Conservation (phyloP, 2,329 filamentous ascomycete species). For the Fusarium buxicola region DNA sequence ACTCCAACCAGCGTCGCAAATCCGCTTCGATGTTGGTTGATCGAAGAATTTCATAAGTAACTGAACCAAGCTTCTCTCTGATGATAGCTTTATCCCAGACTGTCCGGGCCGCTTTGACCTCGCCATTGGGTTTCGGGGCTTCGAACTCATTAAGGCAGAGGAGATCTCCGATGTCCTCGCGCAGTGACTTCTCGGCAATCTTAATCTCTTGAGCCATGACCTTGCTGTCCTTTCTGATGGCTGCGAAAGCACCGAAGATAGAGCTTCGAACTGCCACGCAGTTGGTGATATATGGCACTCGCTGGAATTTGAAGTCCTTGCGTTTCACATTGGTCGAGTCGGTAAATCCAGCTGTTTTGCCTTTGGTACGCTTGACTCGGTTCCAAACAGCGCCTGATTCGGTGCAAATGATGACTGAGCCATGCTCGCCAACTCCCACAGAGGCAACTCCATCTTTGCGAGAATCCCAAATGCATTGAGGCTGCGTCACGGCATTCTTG, state of each 20-base stretch:
- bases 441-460: constrained; percentile 89
- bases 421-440: constrained; percentile 89
- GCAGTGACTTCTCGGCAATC: constrained; percentile 75
- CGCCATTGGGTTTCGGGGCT: constrained; percentile 52
- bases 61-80: constrained; percentile 60
- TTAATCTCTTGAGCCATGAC: constrained; percentile 78
- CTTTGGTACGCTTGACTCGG: constrained; percentile 83
- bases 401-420: constrained; percentile 93
- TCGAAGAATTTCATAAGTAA: constrained; percentile 66
- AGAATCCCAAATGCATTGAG: constrained; percentile 88
- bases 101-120: constrained; percentile 56
- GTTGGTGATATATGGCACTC: constrained; percentile 87
- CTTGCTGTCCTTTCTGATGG: constrained; percentile 85
- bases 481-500: constrained; percentile 80
- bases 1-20: constrained; percentile 61
- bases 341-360: constrained; percentile 71
- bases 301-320: constrained; percentile 96
- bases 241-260: constrained; percentile 88
- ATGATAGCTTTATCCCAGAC: constrained; percentile 48
- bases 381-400: constrained; percentile 94
- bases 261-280: constrained; percentile 88
- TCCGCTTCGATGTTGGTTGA: constrained; percentile 76
- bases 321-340: constrained; percentile 68
- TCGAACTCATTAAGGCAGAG: constrained; percentile 74
- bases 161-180: constrained; percentile 78